phyloP scores from a whole-genome alignment of 108 stramenopile species.

The Cyclotella cryptica region DNA sequence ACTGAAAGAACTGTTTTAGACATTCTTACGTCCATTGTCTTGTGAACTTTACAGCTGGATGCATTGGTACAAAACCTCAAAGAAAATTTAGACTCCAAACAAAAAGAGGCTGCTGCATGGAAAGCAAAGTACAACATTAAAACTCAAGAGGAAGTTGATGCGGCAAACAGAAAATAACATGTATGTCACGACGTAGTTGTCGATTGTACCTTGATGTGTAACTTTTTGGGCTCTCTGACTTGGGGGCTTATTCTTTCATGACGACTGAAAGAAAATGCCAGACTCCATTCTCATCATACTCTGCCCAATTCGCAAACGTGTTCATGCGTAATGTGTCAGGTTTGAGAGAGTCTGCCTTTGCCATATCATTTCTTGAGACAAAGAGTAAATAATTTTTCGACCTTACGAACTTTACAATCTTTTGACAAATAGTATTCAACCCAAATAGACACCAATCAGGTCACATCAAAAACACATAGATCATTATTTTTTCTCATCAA shows the following conservation, averaged over 20 bases:
- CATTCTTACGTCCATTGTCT: slow-evolving; percentile 9
- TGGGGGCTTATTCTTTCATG: not conserved
- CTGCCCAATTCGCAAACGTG: too few species aligned
- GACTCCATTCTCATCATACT: too few species aligned
- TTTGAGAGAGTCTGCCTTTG: too few species aligned
- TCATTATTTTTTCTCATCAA: slow-evolving; percentile 32
- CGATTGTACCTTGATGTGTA: too few species aligned
- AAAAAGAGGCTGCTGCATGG: slow-evolving; percentile 81
- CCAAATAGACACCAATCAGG: not conserved
- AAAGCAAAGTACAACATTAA: slow-evolving; percentile 79
- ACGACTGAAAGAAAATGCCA: too few species aligned
- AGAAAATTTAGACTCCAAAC: slow-evolving; percentile 61
- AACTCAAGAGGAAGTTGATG: slow-evolving; percentile 59
- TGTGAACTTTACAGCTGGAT: slow-evolving; percentile 60
- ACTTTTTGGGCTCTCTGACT: not conserved
- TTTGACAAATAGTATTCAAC: too few species aligned
- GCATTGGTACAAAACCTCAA: slow-evolving; percentile 64
- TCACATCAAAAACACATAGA: not conserved
- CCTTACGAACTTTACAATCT: too few species aligned
- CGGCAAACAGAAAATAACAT: slow-evolving; percentile 41
- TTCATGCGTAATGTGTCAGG: too few species aligned
- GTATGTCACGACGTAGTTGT: not conserved
- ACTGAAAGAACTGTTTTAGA: slow-evolving; percentile 4
- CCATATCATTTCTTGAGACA: too few species aligned
- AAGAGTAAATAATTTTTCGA: too few species aligned